Conservation (phyloP, 139 green algal species). For the Picochlorum sp. region DNA sequence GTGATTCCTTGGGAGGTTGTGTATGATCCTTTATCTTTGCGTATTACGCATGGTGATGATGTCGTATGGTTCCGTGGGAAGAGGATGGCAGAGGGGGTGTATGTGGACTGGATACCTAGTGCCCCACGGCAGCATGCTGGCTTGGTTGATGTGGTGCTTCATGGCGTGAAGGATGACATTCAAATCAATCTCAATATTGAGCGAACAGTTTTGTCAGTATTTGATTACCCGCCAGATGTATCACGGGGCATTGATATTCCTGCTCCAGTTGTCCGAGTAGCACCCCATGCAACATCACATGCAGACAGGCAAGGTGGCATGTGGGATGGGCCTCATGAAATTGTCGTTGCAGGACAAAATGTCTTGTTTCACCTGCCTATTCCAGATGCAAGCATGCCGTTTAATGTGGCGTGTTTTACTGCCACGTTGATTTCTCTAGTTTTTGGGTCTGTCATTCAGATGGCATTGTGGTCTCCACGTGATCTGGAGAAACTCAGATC, state of each 20-base stretch:
- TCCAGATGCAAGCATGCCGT: conserved; percentile 92
- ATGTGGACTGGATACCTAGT: neutral
- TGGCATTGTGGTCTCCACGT: neutral
- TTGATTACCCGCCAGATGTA: conserved; percentile 65
- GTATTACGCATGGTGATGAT: conserved; percentile 30
- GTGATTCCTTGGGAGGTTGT: neutral
- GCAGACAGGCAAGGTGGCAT: neutral
- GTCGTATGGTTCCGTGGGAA: conserved; percentile 67
- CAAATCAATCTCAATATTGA: conserved; percentile 45
- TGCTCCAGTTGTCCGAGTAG: conserved; percentile 45
- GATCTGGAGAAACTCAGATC: neutral
- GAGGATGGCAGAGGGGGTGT: conserved; percentile 20
- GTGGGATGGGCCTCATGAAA: neutral
- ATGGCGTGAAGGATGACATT: conserved; percentile 9
- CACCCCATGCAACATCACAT: neutral
- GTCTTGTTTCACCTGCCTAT: conserved; percentile 64
- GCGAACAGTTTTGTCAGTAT: conserved; percentile 54
- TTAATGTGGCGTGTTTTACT: conserved; percentile 89
- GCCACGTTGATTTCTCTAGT: conserved; percentile 74
- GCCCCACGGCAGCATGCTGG: conserved; percentile 6
- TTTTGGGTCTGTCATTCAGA: conserved; percentile 32
- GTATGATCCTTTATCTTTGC: neutral
- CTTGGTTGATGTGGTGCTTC: conserved; percentile 15
- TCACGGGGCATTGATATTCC: conserved; percentile 83
- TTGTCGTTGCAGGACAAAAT: neutral